Percentiles rank a stretch among this genome's conserved stretches.
phyloP scores from a whole-genome alignment of 805 yeast species.

The Pichia scutulata region DNA sequence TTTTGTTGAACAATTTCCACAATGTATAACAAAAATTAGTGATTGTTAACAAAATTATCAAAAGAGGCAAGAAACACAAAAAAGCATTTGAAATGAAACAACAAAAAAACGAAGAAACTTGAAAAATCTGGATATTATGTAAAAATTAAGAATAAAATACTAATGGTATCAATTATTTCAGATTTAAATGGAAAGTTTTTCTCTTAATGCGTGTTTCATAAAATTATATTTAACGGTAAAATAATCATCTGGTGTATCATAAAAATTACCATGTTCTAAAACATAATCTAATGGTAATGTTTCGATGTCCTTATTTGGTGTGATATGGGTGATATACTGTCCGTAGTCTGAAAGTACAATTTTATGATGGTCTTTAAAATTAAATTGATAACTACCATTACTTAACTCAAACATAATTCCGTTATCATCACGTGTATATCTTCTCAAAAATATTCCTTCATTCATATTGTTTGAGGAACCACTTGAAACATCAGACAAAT shows the following conservation, averaged over 20 bases:
- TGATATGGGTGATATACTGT: conserved; percentile 68
- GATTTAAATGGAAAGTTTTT: conserved; percentile 21
- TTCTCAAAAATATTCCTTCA: conserved; percentile 55
- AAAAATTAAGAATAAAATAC: neutral
- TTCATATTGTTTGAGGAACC: conserved; percentile 34
- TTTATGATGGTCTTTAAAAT: conserved; percentile 92
- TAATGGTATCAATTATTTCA: neutral
- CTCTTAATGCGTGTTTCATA: conserved; percentile 61
- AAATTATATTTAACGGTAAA: conserved; percentile 43
- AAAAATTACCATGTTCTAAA: conserved; percentile 36
- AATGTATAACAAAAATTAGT: neutral
- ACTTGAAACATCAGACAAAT: conserved; percentile 72
- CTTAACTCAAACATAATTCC: conserved; percentile 90
- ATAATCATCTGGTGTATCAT: conserved; percentile 36
- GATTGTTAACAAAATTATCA: neutral
- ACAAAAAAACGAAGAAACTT: neutral
- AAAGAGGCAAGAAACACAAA: neutral
- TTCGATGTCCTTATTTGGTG: conserved; percentile 65
- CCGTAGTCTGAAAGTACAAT: conserved; percentile 74
- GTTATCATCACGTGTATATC: conserved; percentile 71
- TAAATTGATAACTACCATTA: conserved; percentile 88
- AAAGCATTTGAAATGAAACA: neutral
- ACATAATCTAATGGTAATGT: conserved; percentile 51
- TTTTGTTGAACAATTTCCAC: neutral
- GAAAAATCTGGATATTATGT: neutral